Evolutionary conservation across 352 stramenopile species (phyloP), one percentile per base, ranked within the genome.

Genomic region (Globisporangium spiculum): DNA sequence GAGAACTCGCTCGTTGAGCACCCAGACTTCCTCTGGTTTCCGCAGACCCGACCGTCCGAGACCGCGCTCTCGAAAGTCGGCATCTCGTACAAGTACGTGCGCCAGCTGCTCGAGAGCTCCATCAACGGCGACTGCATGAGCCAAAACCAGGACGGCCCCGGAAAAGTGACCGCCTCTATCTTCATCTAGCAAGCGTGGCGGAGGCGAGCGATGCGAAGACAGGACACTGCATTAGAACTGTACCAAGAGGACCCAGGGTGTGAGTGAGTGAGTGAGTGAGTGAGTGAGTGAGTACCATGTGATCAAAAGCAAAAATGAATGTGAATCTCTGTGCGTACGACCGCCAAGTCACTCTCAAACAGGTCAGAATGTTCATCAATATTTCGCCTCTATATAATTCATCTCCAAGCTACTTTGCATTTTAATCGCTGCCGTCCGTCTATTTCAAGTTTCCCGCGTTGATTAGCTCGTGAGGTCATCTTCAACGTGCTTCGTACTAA

Each of bases 81-180:
- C 2, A 67, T 67, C 48, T 38, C 30, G 27, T 67, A 67, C 52
- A 54, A 54, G 34, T 24, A 56, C 16, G 60, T 65, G 41, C 38
- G 60, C 14, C 24, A 56, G 26, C 41, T 65, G 4, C 46, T 65
- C 8, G 60, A 65, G 26, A 24, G n/a, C 3, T 65, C 60, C 8
- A 27, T 65, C 16, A 65, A 57, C 41, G 38, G 60, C 14, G 36
- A 73, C 16, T 76, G 72, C 56, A 62, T 62, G 56, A 27, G 22
- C 2, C 26, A 34, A 38, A 48, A n/a, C 20, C 32, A 62, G 30
- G 56, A 58, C 30, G 53, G 53, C 20, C 53, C 53, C 3, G 53
- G 53, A 12, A 27, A 26, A 10, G 56, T 62, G 18, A 44, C 9
- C 1, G 56, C 56, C 30, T 7, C 32, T 30, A 41, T 41, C 36